Conservation (phyloP, 768 basidiomycete genomes). For the Amanita exitialis region DNA sequence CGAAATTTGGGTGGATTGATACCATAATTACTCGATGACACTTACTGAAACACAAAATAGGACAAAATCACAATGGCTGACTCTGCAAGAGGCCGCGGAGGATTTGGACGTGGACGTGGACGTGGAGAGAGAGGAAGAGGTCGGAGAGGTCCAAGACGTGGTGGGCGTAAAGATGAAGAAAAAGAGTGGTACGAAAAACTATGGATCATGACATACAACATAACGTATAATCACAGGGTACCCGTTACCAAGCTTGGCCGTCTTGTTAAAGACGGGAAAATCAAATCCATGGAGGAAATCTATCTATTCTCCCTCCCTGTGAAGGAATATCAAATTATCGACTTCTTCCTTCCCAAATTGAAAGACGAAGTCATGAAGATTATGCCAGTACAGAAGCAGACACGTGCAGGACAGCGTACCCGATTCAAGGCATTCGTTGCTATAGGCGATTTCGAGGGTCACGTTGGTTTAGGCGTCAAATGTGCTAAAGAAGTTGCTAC, state of each 20-base stretch:
- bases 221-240: constrained; percentile 42
- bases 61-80: constrained; percentile 60
- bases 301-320: constrained; percentile 99
- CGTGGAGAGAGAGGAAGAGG: constrained; percentile 89
- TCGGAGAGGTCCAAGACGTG: constrained; percentile 85
- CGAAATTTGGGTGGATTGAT: constrained; percentile 38
- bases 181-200: constrained; percentile 82
- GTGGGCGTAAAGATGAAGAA: constrained; percentile 98
- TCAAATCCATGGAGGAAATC: constrained; percentile 99
- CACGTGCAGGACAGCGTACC: constrained; percentile 97
- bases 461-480: constrained; percentile 99
- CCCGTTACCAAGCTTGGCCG: constrained; percentile 99
- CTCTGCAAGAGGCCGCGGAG: constrained; percentile 58
- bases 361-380: constrained; percentile 99
- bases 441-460: constrained; percentile 97
- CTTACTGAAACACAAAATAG: constrained; percentile 3
- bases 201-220: background rate
- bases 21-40: constrained; percentile 30
- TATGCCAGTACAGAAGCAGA: constrained; percentile 99
- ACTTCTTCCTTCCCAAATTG: constrained; percentile 97
- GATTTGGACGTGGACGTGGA: constrained; percentile 82
- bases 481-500: constrained; percentile 99
- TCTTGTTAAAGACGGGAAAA: constrained; percentile 98
- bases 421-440: constrained; percentile 99
- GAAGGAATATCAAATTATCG: constrained; percentile 99